These are phyloP conservation scores for Leucogyrophana mollusca DNA, from an alignment of 768 basidiomycete genomes.

Conservation along the genomic window DNA sequence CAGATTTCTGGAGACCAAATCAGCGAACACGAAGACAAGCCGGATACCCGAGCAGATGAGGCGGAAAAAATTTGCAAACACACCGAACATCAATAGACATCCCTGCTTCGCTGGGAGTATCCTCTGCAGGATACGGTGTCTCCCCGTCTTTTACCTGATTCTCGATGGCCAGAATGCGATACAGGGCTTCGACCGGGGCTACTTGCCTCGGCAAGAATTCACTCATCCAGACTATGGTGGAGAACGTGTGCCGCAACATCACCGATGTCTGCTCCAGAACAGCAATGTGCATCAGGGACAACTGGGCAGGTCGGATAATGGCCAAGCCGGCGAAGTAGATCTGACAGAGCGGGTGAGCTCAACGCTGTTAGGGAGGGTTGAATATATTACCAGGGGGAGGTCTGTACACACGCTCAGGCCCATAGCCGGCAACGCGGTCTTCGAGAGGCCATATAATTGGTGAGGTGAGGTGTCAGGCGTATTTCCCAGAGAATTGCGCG, in stretches of 20 bases:
- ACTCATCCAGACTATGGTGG: constrained; percentile 8
- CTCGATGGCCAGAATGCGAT: constrained; percentile 8
- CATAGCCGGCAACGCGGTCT: background rate
- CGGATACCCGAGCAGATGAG: too few relatives aligned
- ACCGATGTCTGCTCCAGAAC: constrained; percentile 16
- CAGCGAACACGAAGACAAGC: background rate
- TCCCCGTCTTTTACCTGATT: constrained; percentile 17
- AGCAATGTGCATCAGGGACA: constrained; percentile 18
- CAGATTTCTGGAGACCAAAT: background rate
- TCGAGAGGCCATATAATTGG: background rate
- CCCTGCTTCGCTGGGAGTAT: constrained; percentile 2
- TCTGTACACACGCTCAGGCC: background rate
- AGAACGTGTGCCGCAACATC: constrained; percentile 10
- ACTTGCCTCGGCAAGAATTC: constrained; percentile 6
- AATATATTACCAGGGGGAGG: background rate
- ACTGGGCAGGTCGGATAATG: constrained; percentile 8
- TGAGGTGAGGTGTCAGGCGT: background rate
- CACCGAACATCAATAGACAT: constrained; percentile 13
- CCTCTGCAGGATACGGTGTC: constrained; percentile 7
- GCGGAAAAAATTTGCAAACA: background rate
- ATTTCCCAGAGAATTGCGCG: background rate
- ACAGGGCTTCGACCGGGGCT: constrained; percentile 11
- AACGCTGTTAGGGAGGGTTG: background rate
- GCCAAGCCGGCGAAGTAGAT: constrained; percentile 15
- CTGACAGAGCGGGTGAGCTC: background rate